These are phyloP conservation scores for Calocybe gambosa DNA, from an alignment of 1,284 basidiomycete species.

Conservation along the genomic window DNA sequence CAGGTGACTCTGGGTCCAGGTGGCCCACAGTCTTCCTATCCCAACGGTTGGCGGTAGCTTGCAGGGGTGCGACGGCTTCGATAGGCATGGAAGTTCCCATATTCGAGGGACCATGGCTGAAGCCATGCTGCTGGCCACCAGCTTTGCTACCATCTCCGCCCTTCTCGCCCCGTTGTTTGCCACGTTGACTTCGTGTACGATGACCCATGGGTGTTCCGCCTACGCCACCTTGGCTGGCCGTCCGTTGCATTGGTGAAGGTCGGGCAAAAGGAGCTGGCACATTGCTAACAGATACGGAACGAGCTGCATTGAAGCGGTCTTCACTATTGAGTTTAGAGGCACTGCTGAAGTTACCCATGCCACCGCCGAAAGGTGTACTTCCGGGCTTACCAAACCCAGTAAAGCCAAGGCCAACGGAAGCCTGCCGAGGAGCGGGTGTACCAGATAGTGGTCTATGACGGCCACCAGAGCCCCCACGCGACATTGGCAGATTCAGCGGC, in stretches of 20 bases:
- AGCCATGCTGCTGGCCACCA: conserved; percentile 26
- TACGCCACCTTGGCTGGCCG: conserved; percentile 68
- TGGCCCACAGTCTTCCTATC: conserved; percentile 35
- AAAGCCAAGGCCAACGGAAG: conserved; percentile 51
- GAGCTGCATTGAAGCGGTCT: conserved; percentile 50
- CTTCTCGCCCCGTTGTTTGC: conserved; percentile 66
- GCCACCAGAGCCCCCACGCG: conserved; percentile 57
- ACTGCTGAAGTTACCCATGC: conserved; percentile 71
- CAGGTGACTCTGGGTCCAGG: conserved; percentile 64
- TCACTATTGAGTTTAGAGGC: conserved; percentile 61
- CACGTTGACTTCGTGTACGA: conserved; percentile 69
- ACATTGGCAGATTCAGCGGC: conserved; percentile 42
- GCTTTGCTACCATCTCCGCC: conserved; percentile 44
- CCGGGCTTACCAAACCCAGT: conserved; percentile 40
- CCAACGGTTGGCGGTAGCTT: conserved; percentile 83
- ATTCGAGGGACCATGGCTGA: conserved; percentile 15
- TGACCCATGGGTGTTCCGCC: conserved; percentile 47
- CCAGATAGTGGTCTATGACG: conserved; percentile 43
- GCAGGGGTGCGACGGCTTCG: conserved; percentile 73
- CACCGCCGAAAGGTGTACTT: conserved; percentile 34
- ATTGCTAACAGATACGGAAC: conserved; percentile 43
- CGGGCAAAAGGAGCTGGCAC: conserved; percentile 42
- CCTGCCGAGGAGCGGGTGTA: conserved; percentile 38
- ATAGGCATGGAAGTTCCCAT: conserved; percentile 8
- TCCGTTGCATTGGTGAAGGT: conserved; percentile 61